These are phyloP conservation scores for Russula vinacea DNA, from an alignment of 768 basidiomycete species.

Conservation along the genomic window DNA sequence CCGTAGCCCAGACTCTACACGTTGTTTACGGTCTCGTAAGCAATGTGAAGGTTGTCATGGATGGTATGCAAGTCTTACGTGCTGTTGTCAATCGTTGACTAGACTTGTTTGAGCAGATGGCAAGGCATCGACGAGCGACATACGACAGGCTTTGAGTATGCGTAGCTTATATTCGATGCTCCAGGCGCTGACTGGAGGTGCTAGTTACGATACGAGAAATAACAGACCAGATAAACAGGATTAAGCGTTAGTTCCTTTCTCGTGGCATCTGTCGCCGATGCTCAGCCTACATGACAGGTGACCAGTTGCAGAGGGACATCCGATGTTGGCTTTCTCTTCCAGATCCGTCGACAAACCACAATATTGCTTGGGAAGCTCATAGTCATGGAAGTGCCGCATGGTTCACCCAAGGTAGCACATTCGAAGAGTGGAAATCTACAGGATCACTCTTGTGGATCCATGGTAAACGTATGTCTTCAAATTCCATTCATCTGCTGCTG, in stretches of 20 bases:
- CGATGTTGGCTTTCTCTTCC: background rate
- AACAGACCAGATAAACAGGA: background rate
- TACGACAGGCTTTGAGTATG: background rate
- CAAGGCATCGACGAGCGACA: background rate
- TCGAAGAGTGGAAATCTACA: too few relatives aligned
- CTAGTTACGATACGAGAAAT: background rate
- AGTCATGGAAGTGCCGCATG: background rate
- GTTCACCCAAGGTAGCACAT: background rate
- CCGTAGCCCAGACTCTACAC: background rate
- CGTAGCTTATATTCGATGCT: background rate
- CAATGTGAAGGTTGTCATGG: background rate
- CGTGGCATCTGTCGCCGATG: background rate
- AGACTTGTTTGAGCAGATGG: background rate
- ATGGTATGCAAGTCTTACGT: background rate
- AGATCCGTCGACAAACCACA: constrained; percentile 1
- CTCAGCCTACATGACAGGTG: background rate
- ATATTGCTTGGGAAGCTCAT: background rate
- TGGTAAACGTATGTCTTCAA: too few relatives aligned
- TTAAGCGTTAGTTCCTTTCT: background rate
- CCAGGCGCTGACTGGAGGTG: background rate
- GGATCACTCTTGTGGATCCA: too few relatives aligned
- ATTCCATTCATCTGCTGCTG: too few relatives aligned
- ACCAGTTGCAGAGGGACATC: background rate
- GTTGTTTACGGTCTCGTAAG: background rate
- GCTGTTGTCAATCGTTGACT: background rate